Evolutionary conservation across 1,139 yeast species (phyloP).

Genomic region (Diutina siamensis): DNA sequence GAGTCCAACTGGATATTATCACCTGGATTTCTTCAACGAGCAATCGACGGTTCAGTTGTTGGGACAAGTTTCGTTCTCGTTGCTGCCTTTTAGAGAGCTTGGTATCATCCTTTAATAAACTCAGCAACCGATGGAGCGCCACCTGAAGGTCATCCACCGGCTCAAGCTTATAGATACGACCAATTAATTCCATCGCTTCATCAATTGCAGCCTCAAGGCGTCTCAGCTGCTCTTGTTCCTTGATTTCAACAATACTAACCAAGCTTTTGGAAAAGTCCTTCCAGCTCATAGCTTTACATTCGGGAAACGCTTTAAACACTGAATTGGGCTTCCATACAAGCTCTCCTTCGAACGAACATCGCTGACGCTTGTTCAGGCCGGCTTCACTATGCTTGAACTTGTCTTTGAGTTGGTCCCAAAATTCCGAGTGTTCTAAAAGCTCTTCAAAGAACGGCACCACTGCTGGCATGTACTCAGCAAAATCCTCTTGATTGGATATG

Average conservation of each 20-base stretch:
- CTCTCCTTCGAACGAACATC: neutral
- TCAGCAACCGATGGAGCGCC: no score
- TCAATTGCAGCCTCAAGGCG: neutral
- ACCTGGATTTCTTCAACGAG: no score
- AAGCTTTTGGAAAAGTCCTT: no score
- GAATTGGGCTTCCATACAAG: constrained; percentile 10
- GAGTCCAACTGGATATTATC: no score
- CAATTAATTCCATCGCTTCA: neutral
- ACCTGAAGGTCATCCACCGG: no score
- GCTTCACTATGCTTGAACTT: no score
- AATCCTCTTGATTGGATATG: neutral
- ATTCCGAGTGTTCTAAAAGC: neutral
- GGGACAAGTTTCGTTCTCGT: no score
- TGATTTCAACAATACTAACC: neutral
- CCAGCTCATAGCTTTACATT: constrained; percentile 10
- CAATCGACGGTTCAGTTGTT: no score
- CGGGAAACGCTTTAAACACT: constrained; percentile 10
- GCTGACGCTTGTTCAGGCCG: neutral
- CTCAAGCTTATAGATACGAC: no score
- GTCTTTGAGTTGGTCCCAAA: neutral
- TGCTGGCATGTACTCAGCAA: neutral
- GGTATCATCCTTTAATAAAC: no score
- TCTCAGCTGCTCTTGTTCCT: neutral
- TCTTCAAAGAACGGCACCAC: neutral
- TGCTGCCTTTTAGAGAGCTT: no score